Percentiles rank a stretch among this genome's conserved stretches.
Conservation (phyloP, 176 grass and related monocot species). For the Chrysopogon serrulatus region DNA sequence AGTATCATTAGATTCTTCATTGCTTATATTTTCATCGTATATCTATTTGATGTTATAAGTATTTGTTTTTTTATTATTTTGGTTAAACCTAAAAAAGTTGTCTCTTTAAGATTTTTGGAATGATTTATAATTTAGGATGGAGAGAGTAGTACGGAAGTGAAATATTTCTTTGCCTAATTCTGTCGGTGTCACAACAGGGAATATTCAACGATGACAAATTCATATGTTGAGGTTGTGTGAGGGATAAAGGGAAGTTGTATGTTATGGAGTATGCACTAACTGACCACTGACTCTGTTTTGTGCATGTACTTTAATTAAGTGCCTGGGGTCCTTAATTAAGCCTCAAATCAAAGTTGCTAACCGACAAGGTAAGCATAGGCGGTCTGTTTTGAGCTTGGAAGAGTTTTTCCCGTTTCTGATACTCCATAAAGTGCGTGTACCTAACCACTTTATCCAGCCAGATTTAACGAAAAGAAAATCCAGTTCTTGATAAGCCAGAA, state of each 20-base stretch:
- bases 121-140: too few relatives aligned
- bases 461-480: neutral
- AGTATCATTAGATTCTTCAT: too few relatives aligned
- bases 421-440: neutral
- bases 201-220: neutral
- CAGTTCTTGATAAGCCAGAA: neutral
- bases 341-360: neutral
- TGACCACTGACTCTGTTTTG: neutral
- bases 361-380: neutral
- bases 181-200: neutral
- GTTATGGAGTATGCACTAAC: too few relatives aligned
- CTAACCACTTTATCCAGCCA: neutral
- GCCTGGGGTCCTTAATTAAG: neutral
- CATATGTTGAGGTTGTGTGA: neutral
- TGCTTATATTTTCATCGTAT: too few relatives aligned
- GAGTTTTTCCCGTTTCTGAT: neutral
- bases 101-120: too few relatives aligned
- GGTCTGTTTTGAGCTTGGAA: neutral
- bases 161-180: neutral
- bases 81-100: too few relatives aligned
- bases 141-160: too few relatives aligned
- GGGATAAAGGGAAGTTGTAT: too few relatives aligned
- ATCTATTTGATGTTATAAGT: too few relatives aligned
- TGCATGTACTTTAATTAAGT: neutral
- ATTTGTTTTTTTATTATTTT: too few relatives aligned